Percentiles rank a stretch among this genome's conserved stretches.
These are phyloP conservation scores for Aspergillus asperescens DNA, from an alignment of 495 filamentous ascomycete genomes.

Conservation along the genomic window DNA sequence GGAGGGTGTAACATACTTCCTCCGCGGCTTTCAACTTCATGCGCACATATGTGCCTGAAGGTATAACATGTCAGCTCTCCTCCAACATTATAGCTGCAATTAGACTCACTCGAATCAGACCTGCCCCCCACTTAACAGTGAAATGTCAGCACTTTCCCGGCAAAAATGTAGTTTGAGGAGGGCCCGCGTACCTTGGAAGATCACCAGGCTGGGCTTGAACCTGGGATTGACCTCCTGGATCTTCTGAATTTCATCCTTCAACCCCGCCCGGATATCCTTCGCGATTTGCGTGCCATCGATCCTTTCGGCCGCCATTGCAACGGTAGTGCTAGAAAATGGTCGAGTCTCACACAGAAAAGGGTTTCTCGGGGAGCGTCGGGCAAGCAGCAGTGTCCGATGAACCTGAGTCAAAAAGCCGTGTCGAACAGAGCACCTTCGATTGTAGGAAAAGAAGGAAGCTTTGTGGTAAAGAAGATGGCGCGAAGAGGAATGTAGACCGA, in stretches of 20 bases:
- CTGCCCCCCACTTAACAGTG: slow-evolving; percentile 64
- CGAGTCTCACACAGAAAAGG: slow-evolving; percentile 18
- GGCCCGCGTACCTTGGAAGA: slow-evolving; percentile 72
- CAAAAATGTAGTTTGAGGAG: background rate
- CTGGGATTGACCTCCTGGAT: slow-evolving; percentile 75
- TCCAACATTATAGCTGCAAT: background rate
- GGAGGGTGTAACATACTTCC: slow-evolving; percentile 53
- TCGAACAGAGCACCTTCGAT: slow-evolving; percentile 10
- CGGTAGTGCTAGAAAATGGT: slow-evolving; percentile 27
- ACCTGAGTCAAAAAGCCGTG: slow-evolving; percentile 13
- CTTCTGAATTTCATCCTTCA: slow-evolving; percentile 73
- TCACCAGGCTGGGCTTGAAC: slow-evolving; percentile 82
- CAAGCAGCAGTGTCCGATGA: slow-evolving; percentile 8
- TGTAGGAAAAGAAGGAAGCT: background rate
- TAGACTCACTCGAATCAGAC: slow-evolving; percentile 79
- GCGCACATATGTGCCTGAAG: slow-evolving; percentile 88
- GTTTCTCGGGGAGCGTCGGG: slow-evolving; percentile 9
- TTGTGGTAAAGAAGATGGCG: slow-evolving; percentile 3
- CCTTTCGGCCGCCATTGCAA: slow-evolving; percentile 75
- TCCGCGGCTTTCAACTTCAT: slow-evolving; percentile 98
- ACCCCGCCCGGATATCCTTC: slow-evolving; percentile 72
- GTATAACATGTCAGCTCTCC: slow-evolving; percentile 26
- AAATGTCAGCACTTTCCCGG: slow-evolving; percentile 13
- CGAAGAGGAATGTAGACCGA: slow-evolving; percentile 6
- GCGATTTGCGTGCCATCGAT: slow-evolving; percentile 96